Evolutionary conservation across 2,329 filamentous ascomycete species (phyloP), one percentile per base, ranked within the genome.

Genomic region (Diatrype stigma): DNA sequence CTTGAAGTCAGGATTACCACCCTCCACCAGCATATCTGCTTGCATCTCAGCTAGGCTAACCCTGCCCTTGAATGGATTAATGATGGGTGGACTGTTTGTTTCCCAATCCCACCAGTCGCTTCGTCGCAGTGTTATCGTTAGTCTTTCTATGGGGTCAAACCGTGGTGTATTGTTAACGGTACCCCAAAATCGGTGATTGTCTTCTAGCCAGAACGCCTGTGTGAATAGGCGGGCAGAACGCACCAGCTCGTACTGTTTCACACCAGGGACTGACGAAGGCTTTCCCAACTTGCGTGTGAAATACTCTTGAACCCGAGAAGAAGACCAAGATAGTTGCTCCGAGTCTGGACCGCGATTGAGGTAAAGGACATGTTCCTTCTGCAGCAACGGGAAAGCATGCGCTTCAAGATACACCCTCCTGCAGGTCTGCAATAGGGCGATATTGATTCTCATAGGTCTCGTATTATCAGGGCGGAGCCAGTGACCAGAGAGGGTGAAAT

Each of bases 51-150:
- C 17, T 3, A 49, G 10, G n/a, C 22, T 42, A 17, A 42, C 37
- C 6, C 7, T 56, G 34, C 55, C 53, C 42, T 50, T 54, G 46
- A 54, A 61, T 2, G 59, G 60, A 37, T 57, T 57, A 51, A 70
- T 61, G 4, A 47, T 46, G 6, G 67, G 59, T 0, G 59, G 49
- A 6, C 53, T 47, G 21, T 67, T 60, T 14, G 45, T 40, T 52
- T 69, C 67, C 68, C 68, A 70, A 21, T 59, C 51, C 59, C 61
- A 66, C 67, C 68, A 70, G 51, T 71, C 68, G 3, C 62, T 60
- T 26, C 68, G 63, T 22, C 68, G 61, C 16, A 70, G 51, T 2
- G 67, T 68, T 16, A 71, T 57, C 2, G 58, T 65, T 8, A 71
- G 49, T 21, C 50, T 56, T 12, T 62, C 55, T 22, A 66, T 54